Evolutionary conservation across 495 filamentous ascomycete genomes (phyloP), one percentile per base, ranked within the genome.

Genomic region (Penicillium macrosclerotiorum): DNA sequence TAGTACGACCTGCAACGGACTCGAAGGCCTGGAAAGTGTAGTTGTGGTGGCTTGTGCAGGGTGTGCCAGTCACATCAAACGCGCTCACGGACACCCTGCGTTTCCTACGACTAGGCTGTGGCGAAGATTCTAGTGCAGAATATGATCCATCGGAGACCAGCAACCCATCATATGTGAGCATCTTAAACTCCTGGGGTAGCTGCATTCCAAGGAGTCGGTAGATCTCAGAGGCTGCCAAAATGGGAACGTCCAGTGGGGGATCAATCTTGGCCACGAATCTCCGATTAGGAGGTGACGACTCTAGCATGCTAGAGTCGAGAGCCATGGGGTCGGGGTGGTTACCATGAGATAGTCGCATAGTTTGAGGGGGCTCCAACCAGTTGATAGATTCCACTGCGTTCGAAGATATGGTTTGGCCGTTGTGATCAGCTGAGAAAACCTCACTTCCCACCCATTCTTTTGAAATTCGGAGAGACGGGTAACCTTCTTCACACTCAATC

Each of bases 221-320:
- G 25, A 97, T 80, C 5, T 85, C 75, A 2, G 80, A 60, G 23
- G 86, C 88, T 7, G 85, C 71, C 24, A 74, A 62, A 24, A 83
- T 75, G 0, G 92, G 85, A 34, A 96, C 67, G 7, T 88, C 76
- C 9, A 98, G 63, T 0, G 90, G 87, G 4, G 93, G 93, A 38
- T 96, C 86, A 24, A 97, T 80, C 22, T 77, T 85, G 3, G 88
- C 90, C 30, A 86, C 76, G 63, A 98, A 97, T 14, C 84, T 82
- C 31, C 90, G 83, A 24, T 91, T 81, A 0, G 89, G 85, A 8
- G 84, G 69, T 34, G 59, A 58, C 8, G 63, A 60, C 16, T 67
- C 73, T 1, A 76, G 35, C 65, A 72, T 71, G 52, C 59, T 60
- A 7, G 67, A 64, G 24, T 77, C 72, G 16, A 77, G 51, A 6